These are phyloP conservation scores for Jatropha curcas DNA, from an alignment of 345 rosid species.

Conservation along the genomic window DNA sequence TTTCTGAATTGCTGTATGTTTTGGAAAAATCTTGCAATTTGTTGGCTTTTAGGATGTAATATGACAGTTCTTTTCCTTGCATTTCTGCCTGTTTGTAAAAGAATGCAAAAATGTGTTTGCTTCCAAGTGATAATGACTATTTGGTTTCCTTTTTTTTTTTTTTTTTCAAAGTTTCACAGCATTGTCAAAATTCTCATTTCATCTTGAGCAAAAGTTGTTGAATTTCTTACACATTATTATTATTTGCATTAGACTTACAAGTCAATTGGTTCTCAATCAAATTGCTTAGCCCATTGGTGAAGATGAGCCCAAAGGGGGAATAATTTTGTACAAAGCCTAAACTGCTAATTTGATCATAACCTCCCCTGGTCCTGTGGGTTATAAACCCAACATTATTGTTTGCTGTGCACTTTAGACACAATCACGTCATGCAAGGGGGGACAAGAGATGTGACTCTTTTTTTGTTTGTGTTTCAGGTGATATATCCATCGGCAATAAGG, in stretches of 20 bases:
- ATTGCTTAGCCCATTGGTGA: no score
- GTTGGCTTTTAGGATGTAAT: background rate
- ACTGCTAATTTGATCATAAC: no score
- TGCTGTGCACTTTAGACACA: background rate
- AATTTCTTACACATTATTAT: background rate
- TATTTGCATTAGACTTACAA: background rate
- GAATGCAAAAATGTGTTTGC: background rate
- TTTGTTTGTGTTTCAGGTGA: conserved; percentile 41
- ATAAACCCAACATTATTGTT: background rate
- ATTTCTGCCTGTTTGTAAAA: background rate
- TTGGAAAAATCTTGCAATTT: background rate
- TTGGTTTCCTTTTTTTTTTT: background rate
- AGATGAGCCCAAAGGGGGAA: no score
- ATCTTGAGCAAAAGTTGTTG: background rate
- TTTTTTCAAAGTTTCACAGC: background rate
- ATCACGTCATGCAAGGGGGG: background rate
- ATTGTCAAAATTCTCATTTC: conserved; percentile 1
- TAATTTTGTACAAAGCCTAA: no score
- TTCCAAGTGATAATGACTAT: background rate
- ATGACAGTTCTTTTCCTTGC: background rate
- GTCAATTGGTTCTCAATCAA: no score
- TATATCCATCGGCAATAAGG: conserved; percentile 22
- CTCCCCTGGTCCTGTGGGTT: no score
- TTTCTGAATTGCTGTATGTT: background rate
- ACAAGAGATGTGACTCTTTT: background rate